A percentile compares a stretch with the other conserved stretches of the same genome.
These are phyloP conservation scores for Annulohypoxylon moriforme DNA, from an alignment of 495 filamentous ascomycete species.

Conservation along the genomic window DNA sequence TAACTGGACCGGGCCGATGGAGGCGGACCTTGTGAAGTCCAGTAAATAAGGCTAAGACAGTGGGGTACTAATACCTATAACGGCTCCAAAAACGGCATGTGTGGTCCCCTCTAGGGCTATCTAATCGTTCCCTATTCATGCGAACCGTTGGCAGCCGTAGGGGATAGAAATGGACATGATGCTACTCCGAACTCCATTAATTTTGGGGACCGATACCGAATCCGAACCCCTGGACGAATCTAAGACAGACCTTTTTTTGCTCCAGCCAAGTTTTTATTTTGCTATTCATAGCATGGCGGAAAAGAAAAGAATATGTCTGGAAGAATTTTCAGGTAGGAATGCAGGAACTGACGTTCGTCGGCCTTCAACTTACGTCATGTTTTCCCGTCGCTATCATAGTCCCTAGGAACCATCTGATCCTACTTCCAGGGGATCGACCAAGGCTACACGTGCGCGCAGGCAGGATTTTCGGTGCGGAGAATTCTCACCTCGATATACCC, in stretches of 20 bases:
- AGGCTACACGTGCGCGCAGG: constrained; percentile 6
- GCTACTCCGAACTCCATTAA: not conserved
- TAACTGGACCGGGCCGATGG: not conserved
- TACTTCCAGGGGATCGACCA: not conserved
- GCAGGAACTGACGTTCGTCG: not conserved
- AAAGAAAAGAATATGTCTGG: not conserved
- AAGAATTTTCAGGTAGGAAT: constrained; percentile 3
- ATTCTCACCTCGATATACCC: not conserved
- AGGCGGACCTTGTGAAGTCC: not conserved
- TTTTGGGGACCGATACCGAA: not conserved
- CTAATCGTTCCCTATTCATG: not conserved
- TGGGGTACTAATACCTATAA: not conserved
- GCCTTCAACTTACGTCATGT: constrained; percentile 15
- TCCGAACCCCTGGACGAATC: not conserved
- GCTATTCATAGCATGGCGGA: not conserved
- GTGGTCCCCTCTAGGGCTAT: not conserved
- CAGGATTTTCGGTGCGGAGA: constrained; percentile 2
- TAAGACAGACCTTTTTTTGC: not conserved
- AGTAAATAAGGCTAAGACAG: constrained; percentile 16
- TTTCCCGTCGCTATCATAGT: not conserved
- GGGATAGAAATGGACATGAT: not conserved
- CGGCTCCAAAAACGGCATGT: not conserved
- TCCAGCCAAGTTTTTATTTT: not conserved
- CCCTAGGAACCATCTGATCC: constrained; percentile 2
- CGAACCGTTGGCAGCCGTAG: not conserved